Base-by-base conservation (phyloP, 2,329 filamentous ascomycete genomes). In the Pseudocercospora fijiensis region DNA sequence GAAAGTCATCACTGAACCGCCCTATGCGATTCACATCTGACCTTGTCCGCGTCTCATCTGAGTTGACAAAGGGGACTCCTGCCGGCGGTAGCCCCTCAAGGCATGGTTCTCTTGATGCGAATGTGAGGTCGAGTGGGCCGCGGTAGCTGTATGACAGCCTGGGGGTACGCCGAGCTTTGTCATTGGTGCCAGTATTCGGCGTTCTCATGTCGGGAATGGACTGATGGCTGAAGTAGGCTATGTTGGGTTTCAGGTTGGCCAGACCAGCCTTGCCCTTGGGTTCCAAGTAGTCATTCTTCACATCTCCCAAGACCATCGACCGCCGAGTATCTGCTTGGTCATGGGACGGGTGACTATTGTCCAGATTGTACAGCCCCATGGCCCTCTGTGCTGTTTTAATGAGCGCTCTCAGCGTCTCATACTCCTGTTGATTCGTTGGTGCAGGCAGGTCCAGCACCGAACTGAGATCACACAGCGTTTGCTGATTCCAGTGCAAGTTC, bases 401-500 rank as follows among this genome's bases (percentile, higher is more conserved):
- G 26, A 56, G 26, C 9, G n/a, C 20, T 56, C 26, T 27, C 10
- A 56, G 22, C 18, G 26, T 28, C 24, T 47, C 57, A 20, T 49
- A 11, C 20, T 47, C 57, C 9, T 49, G 18, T 20, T 18, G 41
- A 11, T 41, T 58, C 1, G 41, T 28, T 7, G 57, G 57, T 8
- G 16, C 28, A 24, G 57, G 53, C 28, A 56, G 20, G 13, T 28
- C 28, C 9, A 56, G 30, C 18, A 30, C 26, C 9, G 28, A 41
- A n/a, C 53, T 41, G 28, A 18, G 24, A 6, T 56, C 22, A 18
- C 37, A 28, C 28, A 56, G n/a, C n/a, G 53, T 56, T 26, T 56
- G 28, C 18, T 33, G 53, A 28, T 56, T 56, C 53, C 37, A 37
- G n/a, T 22, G 53, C 18, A 33, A 26, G n/a, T 56, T 53, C 51